These are phyloP conservation scores for Erodium maritimum DNA, from an alignment of 345 rosid genomes.

Conservation along the genomic window DNA sequence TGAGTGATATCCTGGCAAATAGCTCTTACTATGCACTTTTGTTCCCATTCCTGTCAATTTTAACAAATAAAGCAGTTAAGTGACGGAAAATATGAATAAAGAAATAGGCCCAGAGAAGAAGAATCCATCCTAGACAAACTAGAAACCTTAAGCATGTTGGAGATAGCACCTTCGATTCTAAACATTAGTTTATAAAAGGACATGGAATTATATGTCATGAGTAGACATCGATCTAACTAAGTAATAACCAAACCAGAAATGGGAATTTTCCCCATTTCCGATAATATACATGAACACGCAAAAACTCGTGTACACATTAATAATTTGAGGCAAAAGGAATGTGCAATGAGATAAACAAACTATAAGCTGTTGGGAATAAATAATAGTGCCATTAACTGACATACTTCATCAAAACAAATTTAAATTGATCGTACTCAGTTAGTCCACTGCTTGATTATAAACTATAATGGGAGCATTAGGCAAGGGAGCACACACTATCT, in stretches of 20 bases:
- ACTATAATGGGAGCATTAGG: background rate
- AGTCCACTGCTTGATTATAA: background rate
- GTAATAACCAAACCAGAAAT: background rate
- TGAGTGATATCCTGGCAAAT: slow-evolving; percentile 46
- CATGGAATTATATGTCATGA: background rate
- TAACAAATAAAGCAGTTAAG: slow-evolving; percentile 6
- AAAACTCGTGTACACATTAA: background rate
- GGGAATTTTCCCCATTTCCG: background rate
- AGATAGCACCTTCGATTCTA: background rate
- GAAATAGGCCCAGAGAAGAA: no score
- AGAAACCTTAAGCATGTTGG: no score
- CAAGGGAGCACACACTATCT: background rate
- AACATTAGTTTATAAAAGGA: background rate
- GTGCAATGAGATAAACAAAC: background rate
- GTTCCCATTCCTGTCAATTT: slow-evolving; percentile 64
- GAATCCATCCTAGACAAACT: background rate
- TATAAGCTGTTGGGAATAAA: background rate
- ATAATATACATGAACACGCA: no score
- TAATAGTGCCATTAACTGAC: background rate
- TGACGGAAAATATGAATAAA: background rate
- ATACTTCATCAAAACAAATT: background rate
- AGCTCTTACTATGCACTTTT: slow-evolving; percentile 62
- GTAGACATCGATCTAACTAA: background rate
- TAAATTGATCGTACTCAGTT: background rate
- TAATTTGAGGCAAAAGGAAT: background rate